Percentiles rank a stretch among this genome's conserved stretches.
Evolutionary conservation across 495 filamentous ascomycete species (phyloP).

Genomic region (Aspergillus coremiiformis): DNA sequence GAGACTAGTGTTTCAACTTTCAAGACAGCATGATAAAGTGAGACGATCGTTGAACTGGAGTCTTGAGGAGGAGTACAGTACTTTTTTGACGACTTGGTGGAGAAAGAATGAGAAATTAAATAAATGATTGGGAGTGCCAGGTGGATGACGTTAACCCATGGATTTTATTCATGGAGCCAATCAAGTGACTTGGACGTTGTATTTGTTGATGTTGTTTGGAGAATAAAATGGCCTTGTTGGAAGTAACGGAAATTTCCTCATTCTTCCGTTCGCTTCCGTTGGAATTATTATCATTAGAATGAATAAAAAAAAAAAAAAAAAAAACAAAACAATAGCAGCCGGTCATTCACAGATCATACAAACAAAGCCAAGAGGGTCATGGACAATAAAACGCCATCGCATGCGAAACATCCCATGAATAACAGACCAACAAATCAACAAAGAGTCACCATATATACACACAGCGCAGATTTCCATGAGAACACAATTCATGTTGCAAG

Average conservation of each 20-base stretch:
- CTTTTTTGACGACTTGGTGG: not conserved
- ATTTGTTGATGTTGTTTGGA: not conserved
- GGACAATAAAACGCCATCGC: conserved; percentile 5
- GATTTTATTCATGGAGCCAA: not conserved
- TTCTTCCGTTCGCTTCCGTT: not conserved
- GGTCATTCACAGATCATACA: not conserved
- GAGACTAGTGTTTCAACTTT: not conserved
- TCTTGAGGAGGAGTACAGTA: not conserved
- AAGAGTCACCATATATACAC: conserved; percentile 17
- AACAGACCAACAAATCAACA: not conserved
- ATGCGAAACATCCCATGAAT: conserved; percentile 2
- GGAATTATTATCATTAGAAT: not conserved
- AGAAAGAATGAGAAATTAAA: not conserved
- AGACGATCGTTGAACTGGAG: not conserved
- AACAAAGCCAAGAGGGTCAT: not conserved
- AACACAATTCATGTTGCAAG: too few species aligned
- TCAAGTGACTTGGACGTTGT: not conserved
- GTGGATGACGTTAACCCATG: not conserved
- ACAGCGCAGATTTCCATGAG: not conserved
- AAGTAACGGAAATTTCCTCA: too few species aligned
- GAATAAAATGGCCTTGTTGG: too few species aligned
- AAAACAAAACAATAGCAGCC: not conserved
- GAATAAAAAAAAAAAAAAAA: not conserved
- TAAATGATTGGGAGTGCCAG: not conserved
- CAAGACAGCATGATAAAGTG: not conserved